Evolutionary conservation across 176 grass and related monocot genomes (phyloP), one percentile per base, ranked within the genome.

Genomic region (Musa beccarii): DNA sequence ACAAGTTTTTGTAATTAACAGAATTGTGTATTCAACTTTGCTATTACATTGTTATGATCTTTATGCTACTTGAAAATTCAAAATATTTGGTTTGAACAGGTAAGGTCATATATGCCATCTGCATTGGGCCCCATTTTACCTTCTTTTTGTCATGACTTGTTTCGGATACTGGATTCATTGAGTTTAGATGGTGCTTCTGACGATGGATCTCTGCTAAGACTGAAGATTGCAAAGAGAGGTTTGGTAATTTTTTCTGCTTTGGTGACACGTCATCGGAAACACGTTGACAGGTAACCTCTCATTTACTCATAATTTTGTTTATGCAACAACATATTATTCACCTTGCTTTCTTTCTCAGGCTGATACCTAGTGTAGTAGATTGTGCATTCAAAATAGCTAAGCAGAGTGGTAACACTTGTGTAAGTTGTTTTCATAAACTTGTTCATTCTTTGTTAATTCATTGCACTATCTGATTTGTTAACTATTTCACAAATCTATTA

Each of bases 171-270:
- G 73, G 87, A 92, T 75, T 83, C 83, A 67, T 82, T 92, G 64
- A 83, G 80, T 69, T 92, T 96, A 70, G 81, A 79, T 53, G 63
- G 69, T 81, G 26, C 20, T 26, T 77, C 76, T 67, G 82, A 84
- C 77, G 87, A 90, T 69, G 78, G 69, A 61, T 50, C 65, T 54
- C 52, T 61, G 49, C 51, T 69, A 62, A 88, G 76, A 69, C 76
- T 90, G 65, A 96, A 90, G 71, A 92, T 85, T 83, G 89, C 87
- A 86, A 96, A 96, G 78, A 96, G 93, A 85, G 81, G 89, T 77
- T 85, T 96, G 65, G 79, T 90, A 51, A 88, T 96, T 77, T 84
- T 92, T 88, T 92, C 87, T 71, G 78, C 83, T 66, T 85, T 96
- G 73, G 83, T 96, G 51, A 92, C 85, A 59, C 89, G 89, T 34